A percentile compares a stretch with the other conserved stretches of the same genome.
phyloP scores from a whole-genome alignment of 352 stramenopile genomes.

The Phytophthora pluvialis region DNA sequence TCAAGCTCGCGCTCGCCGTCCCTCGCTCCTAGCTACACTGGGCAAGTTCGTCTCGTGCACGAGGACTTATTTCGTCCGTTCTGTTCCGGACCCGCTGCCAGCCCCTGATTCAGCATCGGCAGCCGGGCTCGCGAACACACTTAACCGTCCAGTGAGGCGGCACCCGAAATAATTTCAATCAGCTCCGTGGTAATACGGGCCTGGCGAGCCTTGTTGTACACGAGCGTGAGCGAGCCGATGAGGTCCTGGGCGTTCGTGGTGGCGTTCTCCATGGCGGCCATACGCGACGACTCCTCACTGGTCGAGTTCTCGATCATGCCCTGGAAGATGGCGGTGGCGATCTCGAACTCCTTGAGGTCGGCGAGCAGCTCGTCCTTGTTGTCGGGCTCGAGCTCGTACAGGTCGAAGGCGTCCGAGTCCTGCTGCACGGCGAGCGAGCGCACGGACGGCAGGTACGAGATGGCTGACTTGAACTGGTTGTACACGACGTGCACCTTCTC shows the following conservation, averaged over 20 bases:
- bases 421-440: slow-evolving; percentile 68
- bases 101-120: slow-evolving; percentile 16
- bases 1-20: slow-evolving; percentile 20
- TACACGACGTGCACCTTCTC: slow-evolving; percentile 97
- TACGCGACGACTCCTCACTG: slow-evolving; percentile 97
- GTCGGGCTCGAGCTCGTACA: slow-evolving; percentile 99
- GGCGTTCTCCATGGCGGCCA: slow-evolving; percentile 99
- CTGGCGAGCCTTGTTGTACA: slow-evolving; percentile 94
- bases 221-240: slow-evolving; percentile 93
- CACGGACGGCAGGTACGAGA: slow-evolving; percentile 95
- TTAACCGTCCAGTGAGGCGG: slow-evolving; percentile 94
- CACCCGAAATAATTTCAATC: slow-evolving; percentile 99
- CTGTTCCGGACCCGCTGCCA: slow-evolving; percentile 22
- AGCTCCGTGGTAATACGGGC: slow-evolving; percentile 97
- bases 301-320: slow-evolving; percentile 98
- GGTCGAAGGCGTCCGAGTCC: slow-evolving; percentile 75
- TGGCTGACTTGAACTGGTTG: slow-evolving; percentile 98
- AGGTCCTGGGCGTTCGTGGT: slow-evolving; percentile 98
- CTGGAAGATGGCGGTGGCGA: slow-evolving; percentile 93
- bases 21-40: slow-evolving; percentile 33
- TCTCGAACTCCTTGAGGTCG: slow-evolving; percentile 97
- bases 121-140: slow-evolving; percentile 23
- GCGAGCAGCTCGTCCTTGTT: slow-evolving; percentile 96
- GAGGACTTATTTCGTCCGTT: slow-evolving; percentile 31
- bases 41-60: slow-evolving; percentile 24